These are phyloP conservation scores for Aciculoconidium aculeatum DNA, from an alignment of 805 yeast species.

Conservation along the genomic window DNA sequence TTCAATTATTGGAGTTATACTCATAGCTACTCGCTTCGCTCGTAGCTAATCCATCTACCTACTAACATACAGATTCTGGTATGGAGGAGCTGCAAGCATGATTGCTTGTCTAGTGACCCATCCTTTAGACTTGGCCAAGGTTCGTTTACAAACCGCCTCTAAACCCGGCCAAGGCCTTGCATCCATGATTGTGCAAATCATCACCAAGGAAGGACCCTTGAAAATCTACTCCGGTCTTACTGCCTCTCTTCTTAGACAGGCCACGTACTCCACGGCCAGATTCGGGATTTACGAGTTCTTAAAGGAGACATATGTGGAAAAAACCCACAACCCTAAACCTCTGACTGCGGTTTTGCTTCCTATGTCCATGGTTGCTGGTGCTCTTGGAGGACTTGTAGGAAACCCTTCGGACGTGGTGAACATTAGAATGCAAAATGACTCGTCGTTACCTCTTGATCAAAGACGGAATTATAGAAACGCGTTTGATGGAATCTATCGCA, in stretches of 20 bases:
- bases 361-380: conserved; percentile 81
- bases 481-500: conserved; percentile 63
- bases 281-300: conserved; percentile 81
- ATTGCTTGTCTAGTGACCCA: conserved; percentile 66
- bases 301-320: conserved; percentile 46
- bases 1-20: neutral
- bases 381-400: conserved; percentile 78
- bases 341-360: conserved; percentile 60
- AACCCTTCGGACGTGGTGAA: conserved; percentile 86
- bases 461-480: conserved; percentile 76
- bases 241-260: conserved; percentile 80
- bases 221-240: conserved; percentile 78
- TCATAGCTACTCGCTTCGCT: neutral
- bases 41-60: conserved; percentile 4
- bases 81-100: conserved; percentile 66
- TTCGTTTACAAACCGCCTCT: conserved; percentile 74
- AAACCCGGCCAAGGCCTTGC: conserved; percentile 58
- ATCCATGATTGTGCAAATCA: conserved; percentile 55
- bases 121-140: conserved; percentile 84
- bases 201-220: conserved; percentile 56
- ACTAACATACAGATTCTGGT: conserved; percentile 43
- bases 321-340: conserved; percentile 40
- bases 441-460: conserved; percentile 54
- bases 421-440: conserved; percentile 88
- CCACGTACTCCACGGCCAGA: conserved; percentile 80